Percentiles rank a stretch among this genome's conserved stretches.
Conservation (phyloP, 306 rosid genomes). For the Dryas alaskensis region DNA sequence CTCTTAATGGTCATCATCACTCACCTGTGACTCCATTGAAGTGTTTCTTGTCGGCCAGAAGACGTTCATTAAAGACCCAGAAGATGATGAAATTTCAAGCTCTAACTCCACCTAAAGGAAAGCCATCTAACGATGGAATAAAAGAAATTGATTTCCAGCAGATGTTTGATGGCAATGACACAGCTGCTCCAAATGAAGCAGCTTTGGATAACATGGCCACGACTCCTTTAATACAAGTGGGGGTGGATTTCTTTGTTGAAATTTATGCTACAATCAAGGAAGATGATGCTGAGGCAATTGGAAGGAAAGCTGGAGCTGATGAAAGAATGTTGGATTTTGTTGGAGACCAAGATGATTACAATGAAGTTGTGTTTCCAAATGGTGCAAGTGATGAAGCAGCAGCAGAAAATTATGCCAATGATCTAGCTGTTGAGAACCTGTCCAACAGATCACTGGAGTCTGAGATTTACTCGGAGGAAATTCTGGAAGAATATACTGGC, state of each 20-base stretch:
- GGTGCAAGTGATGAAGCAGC: slow-evolving; percentile 24
- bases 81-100: slow-evolving; percentile 48
- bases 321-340: neutral
- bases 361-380: slow-evolving; percentile 16
- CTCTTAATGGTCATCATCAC: slow-evolving; percentile 86
- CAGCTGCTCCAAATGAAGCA: slow-evolving; percentile 14
- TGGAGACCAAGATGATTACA: slow-evolving; percentile 14
- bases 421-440: slow-evolving; percentile 21
- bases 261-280: slow-evolving; percentile 43
- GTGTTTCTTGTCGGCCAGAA: slow-evolving; percentile 68
- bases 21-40: slow-evolving; percentile 68
- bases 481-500: neutral
- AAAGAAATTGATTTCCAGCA: slow-evolving; percentile 30
- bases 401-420: slow-evolving; percentile 17
- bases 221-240: slow-evolving; percentile 5
- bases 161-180: slow-evolving; percentile 23
- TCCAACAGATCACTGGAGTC: slow-evolving; percentile 29
- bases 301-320: slow-evolving; percentile 7
- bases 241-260: slow-evolving; percentile 54
- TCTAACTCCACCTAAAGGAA: slow-evolving; percentile 36
- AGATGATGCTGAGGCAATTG: slow-evolving; percentile 13
- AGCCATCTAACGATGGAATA: slow-evolving; percentile 26
- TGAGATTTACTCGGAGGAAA: slow-evolving; percentile 36
- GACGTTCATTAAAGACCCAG: slow-evolving; percentile 63
- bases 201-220: neutral